Evolutionary conservation across 495 filamentous ascomycete species (phyloP).

Genomic region (Penicillium flavigenum): DNA sequence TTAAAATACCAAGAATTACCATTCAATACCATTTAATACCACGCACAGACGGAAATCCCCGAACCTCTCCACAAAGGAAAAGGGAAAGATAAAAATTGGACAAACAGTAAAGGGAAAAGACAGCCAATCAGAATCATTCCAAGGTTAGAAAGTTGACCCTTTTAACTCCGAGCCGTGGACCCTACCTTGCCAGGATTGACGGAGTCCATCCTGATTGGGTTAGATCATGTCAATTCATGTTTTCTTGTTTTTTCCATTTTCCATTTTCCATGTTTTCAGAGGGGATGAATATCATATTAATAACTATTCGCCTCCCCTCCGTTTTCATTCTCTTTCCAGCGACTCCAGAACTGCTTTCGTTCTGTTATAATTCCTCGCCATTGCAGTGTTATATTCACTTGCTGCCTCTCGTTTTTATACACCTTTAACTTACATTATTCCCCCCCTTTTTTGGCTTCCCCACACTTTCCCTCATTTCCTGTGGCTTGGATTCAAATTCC

Average conservation of each 20-base stretch:
- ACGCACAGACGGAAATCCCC: constrained; percentile 5
- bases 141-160: background rate
- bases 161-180: background rate
- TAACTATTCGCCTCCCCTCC: constrained; percentile 8
- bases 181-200: background rate
- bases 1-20: background rate
- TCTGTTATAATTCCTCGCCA: background rate
- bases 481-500: constrained; percentile 11
- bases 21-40: background rate
- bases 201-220: background rate
- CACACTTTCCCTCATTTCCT: constrained; percentile 11
- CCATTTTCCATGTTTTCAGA: background rate
- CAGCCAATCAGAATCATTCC: background rate
- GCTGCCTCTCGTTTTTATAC: constrained; percentile 8
- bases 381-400: constrained; percentile 11
- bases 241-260: background rate
- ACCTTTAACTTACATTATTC: too few species aligned
- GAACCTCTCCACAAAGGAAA: background rate
- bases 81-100: background rate
- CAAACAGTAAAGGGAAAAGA: background rate
- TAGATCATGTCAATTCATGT: background rate
- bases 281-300: constrained; percentile 6
- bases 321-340: background rate
- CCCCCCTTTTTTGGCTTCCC: background rate
- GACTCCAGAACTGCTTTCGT: constrained; percentile 4